Percentiles rank a stretch among this genome's conserved stretches.
phyloP scores from a whole-genome alignment of 345 rosid genomes.

The Garcia nutans region DNA sequence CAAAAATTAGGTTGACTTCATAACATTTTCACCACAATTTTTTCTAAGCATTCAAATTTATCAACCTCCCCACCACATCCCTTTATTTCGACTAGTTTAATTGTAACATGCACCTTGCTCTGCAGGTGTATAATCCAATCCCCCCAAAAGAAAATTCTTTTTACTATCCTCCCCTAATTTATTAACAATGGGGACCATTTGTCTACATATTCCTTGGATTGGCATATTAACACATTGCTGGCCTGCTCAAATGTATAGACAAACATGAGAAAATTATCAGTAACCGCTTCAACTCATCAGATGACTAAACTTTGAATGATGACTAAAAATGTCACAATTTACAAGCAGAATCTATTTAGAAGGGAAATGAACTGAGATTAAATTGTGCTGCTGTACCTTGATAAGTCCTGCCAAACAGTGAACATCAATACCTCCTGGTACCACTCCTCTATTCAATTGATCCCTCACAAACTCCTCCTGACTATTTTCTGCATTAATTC shows the following conservation, averaged over 20 bases:
- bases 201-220: no score
- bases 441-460: constrained; percentile 33
- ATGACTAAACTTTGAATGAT: neutral
- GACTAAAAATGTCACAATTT: neutral
- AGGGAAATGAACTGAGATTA: neutral
- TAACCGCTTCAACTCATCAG: neutral
- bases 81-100: neutral
- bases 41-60: neutral
- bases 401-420: constrained; percentile 41
- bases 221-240: neutral
- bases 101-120: neutral
- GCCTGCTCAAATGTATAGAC: neutral
- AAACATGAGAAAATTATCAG: neutral
- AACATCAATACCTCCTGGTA: constrained; percentile 32
- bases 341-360: neutral
- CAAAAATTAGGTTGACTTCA: neutral
- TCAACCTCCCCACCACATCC: neutral
- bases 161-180: neutral
- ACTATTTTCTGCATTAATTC: constrained; percentile 35
- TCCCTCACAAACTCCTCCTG: constrained; percentile 39
- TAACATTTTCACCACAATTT: neutral
- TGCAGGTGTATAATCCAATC: neutral
- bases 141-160: neutral
- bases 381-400: constrained; percentile 21
- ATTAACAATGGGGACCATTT: neutral